A percentile compares a stretch with the other conserved stretches of the same genome.
Evolutionary conservation across 2,329 filamentous ascomycete genomes (phyloP).

Genomic region (Curvularia eragrostidis): DNA sequence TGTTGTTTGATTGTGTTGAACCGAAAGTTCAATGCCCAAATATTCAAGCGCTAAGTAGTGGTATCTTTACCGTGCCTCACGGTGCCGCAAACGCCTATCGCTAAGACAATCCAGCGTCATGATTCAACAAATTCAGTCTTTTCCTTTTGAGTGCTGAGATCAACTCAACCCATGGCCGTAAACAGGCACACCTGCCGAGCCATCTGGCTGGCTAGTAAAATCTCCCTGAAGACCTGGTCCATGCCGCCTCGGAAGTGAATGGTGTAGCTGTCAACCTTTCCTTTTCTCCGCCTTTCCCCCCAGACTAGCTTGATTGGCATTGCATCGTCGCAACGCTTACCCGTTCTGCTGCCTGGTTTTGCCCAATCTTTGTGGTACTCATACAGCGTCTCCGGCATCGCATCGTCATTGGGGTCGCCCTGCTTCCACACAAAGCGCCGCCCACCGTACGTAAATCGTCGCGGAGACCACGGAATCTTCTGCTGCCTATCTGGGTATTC

Average conservation of each 20-base stretch:
- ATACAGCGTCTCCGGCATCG: constrained; percentile 49
- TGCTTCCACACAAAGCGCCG: constrained; percentile 53
- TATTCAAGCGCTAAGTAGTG: constrained; percentile 19
- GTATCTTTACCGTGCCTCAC: constrained; percentile 22
- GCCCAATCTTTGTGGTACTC: constrained; percentile 45
- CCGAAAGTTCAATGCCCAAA: background rate
- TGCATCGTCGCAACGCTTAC: constrained; percentile 46
- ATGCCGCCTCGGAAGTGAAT: constrained; percentile 49
- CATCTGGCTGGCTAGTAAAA: constrained; percentile 49
- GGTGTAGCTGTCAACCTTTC: constrained; percentile 48
- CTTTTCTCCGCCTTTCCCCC: constrained; percentile 48
- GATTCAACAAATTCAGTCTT: constrained; percentile 10
- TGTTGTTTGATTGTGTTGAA: constrained; percentile 1
- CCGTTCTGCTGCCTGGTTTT: constrained; percentile 46
- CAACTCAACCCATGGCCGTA: constrained; percentile 42
- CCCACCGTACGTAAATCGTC: constrained; percentile 48
- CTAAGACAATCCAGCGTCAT: constrained; percentile 18
- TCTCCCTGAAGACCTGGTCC: constrained; percentile 48
- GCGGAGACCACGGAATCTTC: constrained; percentile 49
- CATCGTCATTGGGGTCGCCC: constrained; percentile 56
- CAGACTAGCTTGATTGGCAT: constrained; percentile 40
- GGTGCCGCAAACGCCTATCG: constrained; percentile 14
- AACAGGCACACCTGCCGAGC: constrained; percentile 47
- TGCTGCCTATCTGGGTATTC: constrained; percentile 48
- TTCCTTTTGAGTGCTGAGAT: background rate